Conservation (phyloP, 176 grass and related monocot genomes). For the Eleusine coracana region DNA sequence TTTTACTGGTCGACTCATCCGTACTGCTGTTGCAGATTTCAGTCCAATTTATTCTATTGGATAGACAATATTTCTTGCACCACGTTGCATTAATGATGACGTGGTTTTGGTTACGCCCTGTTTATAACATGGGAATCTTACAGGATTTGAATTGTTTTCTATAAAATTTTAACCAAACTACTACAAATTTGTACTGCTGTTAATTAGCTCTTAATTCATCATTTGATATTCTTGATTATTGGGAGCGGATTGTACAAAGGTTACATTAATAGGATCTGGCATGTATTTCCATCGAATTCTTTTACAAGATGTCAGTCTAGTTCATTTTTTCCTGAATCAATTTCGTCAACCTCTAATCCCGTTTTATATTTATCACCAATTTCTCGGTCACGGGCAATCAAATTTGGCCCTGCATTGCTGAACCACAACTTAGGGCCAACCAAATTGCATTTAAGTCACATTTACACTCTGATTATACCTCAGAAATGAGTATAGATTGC, state of each 20-base stretch:
- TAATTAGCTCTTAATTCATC: not conserved
- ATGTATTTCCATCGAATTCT: too few species aligned
- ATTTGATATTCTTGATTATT: not conserved
- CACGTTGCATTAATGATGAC: not conserved
- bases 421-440: not conserved
- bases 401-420: too few species aligned
- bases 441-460: not conserved
- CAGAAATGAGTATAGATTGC: not conserved
- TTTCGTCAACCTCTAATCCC: not conserved
- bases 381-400: too few species aligned
- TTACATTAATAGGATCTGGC: too few species aligned
- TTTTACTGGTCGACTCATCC: constrained; percentile 2
- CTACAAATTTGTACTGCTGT: not conserved
- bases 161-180: not conserved
- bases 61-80: not conserved
- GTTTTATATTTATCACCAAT: too few species aligned
- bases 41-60: not conserved
- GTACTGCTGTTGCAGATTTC: not conserved
- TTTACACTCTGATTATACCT: not conserved
- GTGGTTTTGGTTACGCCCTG: not conserved
- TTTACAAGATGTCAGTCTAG: not conserved
- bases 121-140: not conserved
- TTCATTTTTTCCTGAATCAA: not conserved
- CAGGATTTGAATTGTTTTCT: not conserved
- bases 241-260: too few species aligned